These are phyloP conservation scores for Auriscalpium vulgare DNA, from an alignment of 768 basidiomycete genomes.

Conservation along the genomic window DNA sequence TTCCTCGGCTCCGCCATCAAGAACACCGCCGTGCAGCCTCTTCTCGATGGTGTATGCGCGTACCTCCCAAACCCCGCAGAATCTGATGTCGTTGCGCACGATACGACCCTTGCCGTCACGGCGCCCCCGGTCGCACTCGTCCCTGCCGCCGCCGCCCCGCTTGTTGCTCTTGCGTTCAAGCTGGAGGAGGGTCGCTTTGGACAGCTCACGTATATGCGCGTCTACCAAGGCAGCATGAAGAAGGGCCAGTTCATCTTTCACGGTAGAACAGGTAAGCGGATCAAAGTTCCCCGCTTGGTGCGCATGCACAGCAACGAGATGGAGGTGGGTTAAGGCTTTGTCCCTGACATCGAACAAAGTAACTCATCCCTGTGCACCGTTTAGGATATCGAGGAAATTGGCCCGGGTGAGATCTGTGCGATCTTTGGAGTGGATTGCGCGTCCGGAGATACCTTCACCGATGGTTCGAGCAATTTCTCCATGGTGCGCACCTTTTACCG, in stretches of 20 bases:
- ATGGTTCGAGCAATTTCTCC: slow-evolving; percentile 81
- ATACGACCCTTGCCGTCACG: slow-evolving; percentile 56
- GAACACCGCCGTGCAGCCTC: slow-evolving; percentile 90
- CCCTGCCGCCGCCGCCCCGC: slow-evolving; percentile 78
- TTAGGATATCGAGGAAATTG: slow-evolving; percentile 87
- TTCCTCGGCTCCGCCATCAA: slow-evolving; percentile 97
- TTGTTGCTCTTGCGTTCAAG: slow-evolving; percentile 96
- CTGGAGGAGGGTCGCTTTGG: slow-evolving; percentile 96
- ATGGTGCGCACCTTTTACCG: slow-evolving; percentile 55
- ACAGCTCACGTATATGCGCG: slow-evolving; percentile 95
- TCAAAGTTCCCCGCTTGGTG: slow-evolving; percentile 93
- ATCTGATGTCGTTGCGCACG: slow-evolving; percentile 70
- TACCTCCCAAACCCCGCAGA: slow-evolving; percentile 91
- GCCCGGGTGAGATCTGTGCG: slow-evolving; percentile 97
- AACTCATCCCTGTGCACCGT: not conserved
- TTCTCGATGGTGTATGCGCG: slow-evolving; percentile 91
- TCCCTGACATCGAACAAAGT: not conserved
- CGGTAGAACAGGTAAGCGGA: slow-evolving; percentile 90
- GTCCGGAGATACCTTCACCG: slow-evolving; percentile 95
- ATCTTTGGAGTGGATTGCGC: slow-evolving; percentile 99
- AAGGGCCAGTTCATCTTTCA: slow-evolving; percentile 84
- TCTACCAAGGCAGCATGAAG: slow-evolving; percentile 92
- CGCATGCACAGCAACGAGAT: slow-evolving; percentile 99
- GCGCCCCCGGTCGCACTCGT: slow-evolving; percentile 68
- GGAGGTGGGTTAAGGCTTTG: slow-evolving; percentile 55